Conservation (phyloP, 345 rosid genomes). For the Psidium guajava region DNA sequence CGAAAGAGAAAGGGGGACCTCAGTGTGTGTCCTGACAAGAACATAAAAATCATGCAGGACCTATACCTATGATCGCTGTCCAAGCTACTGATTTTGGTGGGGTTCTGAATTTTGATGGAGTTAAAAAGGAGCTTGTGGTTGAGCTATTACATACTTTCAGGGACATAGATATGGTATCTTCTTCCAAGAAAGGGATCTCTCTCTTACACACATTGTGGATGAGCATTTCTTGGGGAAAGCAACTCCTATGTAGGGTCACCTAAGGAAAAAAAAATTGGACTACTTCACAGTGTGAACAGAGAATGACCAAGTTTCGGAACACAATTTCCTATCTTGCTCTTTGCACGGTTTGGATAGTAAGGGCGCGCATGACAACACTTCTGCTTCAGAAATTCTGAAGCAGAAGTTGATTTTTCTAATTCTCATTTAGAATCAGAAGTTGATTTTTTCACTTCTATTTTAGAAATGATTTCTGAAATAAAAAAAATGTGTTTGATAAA, state of each 20-base stretch:
- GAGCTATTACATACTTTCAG: not conserved
- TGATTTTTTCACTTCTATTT: too few species aligned
- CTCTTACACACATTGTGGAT: not conserved
- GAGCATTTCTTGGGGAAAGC: constrained; percentile 12
- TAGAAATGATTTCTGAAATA: too few species aligned
- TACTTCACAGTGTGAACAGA: not conserved
- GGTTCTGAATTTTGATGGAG: not conserved
- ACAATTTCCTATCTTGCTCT: not conserved
- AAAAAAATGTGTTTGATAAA: too few species aligned
- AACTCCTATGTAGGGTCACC: not conserved
- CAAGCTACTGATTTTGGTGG: not conserved
- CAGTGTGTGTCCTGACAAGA: not conserved
- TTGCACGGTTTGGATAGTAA: not conserved
- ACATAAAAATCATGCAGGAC: not conserved
- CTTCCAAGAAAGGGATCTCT: not conserved
- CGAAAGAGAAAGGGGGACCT: not conserved
- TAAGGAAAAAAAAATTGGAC: not conserved
- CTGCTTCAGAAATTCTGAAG: too few species aligned
- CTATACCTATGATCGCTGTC: not conserved
- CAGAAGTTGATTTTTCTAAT: too few species aligned
- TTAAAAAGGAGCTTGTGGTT: not conserved
- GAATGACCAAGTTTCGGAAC: not conserved
- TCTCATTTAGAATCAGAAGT: too few species aligned
- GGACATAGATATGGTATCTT: not conserved
- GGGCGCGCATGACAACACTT: too few species aligned